Conservation (phyloP, 257 asterid species). For the Solanum bulbocastanum region DNA sequence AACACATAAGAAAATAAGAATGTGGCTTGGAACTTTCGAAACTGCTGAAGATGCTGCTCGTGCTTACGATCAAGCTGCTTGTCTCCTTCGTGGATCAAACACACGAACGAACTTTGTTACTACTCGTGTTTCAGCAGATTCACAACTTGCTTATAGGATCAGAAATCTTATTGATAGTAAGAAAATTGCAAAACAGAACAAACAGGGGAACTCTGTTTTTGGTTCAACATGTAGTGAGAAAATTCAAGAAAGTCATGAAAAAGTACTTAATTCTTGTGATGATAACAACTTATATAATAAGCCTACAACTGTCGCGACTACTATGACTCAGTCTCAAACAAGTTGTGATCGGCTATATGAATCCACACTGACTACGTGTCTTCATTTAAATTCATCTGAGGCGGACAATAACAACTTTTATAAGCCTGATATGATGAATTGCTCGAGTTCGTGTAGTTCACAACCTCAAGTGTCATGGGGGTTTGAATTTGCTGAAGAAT, state of each 20-base stretch:
- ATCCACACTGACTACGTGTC: background rate
- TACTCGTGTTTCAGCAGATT: slow-evolving; percentile 30
- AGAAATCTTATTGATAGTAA: slow-evolving; percentile 32
- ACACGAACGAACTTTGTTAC: slow-evolving; percentile 48
- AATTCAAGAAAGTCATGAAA: background rate
- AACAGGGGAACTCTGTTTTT: background rate
- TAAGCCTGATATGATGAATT: slow-evolving; percentile 48
- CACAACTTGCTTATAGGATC: slow-evolving; percentile 53
- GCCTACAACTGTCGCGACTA: background rate
- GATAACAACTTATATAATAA: background rate
- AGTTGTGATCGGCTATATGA: slow-evolving; percentile 1
- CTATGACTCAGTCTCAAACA: background rate
- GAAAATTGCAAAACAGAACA: slow-evolving; percentile 10
- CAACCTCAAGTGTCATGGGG: slow-evolving; percentile 6
- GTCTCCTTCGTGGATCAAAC: slow-evolving; percentile 53
- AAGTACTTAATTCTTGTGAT: background rate
- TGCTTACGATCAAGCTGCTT: slow-evolving; percentile 61
- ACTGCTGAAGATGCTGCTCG: slow-evolving; percentile 61
- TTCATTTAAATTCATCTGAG: background rate
- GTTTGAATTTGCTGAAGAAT: slow-evolving; percentile 14
- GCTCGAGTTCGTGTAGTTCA: background rate
- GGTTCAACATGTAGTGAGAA: background rate
- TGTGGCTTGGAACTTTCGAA: slow-evolving; percentile 69
- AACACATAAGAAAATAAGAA: slow-evolving; percentile 47
- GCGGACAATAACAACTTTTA: slow-evolving; percentile 16